Percentiles rank a stretch among this genome's conserved stretches.
phyloP scores from a whole-genome alignment of 2,329 filamentous ascomycete species.

The Ophiognomonia clavigignenti-juglandacearum region DNA sequence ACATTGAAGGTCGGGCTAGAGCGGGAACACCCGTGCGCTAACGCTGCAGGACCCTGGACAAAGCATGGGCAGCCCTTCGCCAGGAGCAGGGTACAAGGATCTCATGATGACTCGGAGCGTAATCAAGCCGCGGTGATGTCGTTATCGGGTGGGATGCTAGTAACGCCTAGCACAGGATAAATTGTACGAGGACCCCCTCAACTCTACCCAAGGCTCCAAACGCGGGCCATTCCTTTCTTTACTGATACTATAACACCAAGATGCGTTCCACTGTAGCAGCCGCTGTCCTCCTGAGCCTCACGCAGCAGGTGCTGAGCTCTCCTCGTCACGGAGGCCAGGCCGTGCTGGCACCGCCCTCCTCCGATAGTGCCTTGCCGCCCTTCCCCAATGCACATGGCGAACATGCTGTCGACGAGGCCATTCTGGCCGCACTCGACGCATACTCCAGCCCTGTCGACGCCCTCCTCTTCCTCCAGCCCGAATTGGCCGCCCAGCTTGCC shows the following conservation, averaged over 20 bases:
- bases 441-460: constrained; percentile 10
- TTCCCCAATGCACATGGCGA: not conserved
- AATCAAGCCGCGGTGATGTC: too few relatives aligned
- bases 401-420: constrained; percentile 6
- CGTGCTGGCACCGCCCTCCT: constrained; percentile 1
- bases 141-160: too few relatives aligned
- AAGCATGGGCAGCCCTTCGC: too few relatives aligned
- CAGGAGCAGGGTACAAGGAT: too few relatives aligned
- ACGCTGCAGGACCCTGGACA: too few relatives aligned
- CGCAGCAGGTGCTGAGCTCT: constrained; percentile 6
- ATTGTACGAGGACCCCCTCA: too few relatives aligned
- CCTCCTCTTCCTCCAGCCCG: constrained; percentile 11
- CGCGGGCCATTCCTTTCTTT: too few relatives aligned
- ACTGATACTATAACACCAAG: not conserved
- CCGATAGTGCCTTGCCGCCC: not conserved
- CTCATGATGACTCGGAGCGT: too few relatives aligned
- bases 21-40: too few relatives aligned
- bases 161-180: too few relatives aligned
- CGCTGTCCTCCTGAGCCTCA: constrained; percentile 4
- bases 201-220: too few relatives aligned
- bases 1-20: too few relatives aligned
- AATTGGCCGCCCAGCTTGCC: constrained; percentile 12
- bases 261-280: constrained; percentile 7
- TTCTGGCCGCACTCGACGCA: constrained; percentile 5
- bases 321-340: constrained; percentile 3